These are phyloP conservation scores for Zygosaccharomyces rouxii DNA, from an alignment of 805 yeast species.

Conservation along the genomic window DNA sequence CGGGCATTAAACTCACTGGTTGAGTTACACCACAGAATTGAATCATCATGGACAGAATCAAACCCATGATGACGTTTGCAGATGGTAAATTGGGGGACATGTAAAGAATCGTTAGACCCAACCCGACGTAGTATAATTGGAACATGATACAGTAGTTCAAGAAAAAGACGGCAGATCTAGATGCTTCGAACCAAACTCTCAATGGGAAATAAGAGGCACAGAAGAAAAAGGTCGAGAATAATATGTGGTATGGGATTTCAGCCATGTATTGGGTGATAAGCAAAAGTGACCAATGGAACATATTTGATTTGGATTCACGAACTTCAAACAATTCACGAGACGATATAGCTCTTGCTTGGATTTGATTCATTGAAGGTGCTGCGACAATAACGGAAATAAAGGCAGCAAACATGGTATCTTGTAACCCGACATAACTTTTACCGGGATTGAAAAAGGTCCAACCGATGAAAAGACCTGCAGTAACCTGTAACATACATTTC, in stretches of 20 bases:
- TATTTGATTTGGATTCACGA: slow-evolving; percentile 65
- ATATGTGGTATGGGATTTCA: slow-evolving; percentile 57
- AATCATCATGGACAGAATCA: slow-evolving; percentile 53
- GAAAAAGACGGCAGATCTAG: slow-evolving; percentile 46
- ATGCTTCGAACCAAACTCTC: slow-evolving; percentile 39
- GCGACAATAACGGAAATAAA: slow-evolving; percentile 55
- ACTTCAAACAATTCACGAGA: slow-evolving; percentile 64
- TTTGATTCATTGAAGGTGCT: slow-evolving; percentile 56
- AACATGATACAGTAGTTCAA: slow-evolving; percentile 43
- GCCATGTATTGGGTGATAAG: slow-evolving; percentile 48
- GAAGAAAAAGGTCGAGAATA: slow-evolving; percentile 48
- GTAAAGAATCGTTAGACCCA: slow-evolving; percentile 52
- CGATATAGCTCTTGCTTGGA: slow-evolving; percentile 53
- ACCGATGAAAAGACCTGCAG: slow-evolving; percentile 63
- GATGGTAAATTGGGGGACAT: slow-evolving; percentile 63
- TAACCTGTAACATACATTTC: slow-evolving; percentile 46
- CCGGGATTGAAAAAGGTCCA: slow-evolving; percentile 63
- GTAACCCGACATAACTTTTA: slow-evolving; percentile 49
- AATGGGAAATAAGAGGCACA: slow-evolving; percentile 51
- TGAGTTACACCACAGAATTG: slow-evolving; percentile 70
- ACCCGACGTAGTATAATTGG: slow-evolving; percentile 43
- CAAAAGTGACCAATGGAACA: slow-evolving; percentile 66
- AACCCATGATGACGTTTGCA: slow-evolving; percentile 55
- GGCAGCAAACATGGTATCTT: slow-evolving; percentile 54
- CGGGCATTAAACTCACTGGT: slow-evolving; percentile 55